A percentile compares a stretch with the other conserved stretches of the same genome.
phyloP scores from a whole-genome alignment of 2,329 filamentous ascomycete species.

The Zopfia rhizophila region DNA sequence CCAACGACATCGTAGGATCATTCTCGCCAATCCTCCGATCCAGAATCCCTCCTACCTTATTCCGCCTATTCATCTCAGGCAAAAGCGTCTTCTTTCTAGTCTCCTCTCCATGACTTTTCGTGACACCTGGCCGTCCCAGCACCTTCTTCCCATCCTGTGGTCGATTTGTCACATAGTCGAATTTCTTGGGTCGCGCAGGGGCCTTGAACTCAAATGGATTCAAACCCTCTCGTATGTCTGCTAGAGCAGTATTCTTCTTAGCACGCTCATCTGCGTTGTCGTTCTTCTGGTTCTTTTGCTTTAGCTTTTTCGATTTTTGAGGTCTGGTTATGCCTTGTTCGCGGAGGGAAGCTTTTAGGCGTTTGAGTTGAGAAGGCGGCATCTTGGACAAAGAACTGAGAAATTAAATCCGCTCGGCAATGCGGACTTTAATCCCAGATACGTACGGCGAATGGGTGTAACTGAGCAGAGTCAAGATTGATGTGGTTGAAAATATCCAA shows the following conservation, averaged over 20 bases:
- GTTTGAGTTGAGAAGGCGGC: conserved; percentile 96
- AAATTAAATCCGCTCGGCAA: too few species aligned
- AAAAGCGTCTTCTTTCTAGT: conserved; percentile 84
- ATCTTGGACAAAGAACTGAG: conserved; percentile 60
- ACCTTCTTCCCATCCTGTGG: conserved; percentile 65
- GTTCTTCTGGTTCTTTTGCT: conserved; percentile 77
- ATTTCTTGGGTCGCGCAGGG: conserved; percentile 80
- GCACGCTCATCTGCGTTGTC: conserved; percentile 77
- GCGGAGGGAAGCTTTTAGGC: conserved; percentile 87
- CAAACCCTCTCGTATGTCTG: conserved; percentile 92
- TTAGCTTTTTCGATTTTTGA: conserved; percentile 95
- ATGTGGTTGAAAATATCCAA: too few species aligned
- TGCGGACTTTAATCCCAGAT: too few species aligned
- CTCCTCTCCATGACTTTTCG: conserved; percentile 88
- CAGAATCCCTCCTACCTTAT: conserved; percentile 91
- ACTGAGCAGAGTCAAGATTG: too few species aligned
- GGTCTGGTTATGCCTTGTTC: conserved; percentile 91
- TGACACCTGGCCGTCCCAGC: conserved; percentile 80
- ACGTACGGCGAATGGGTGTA: too few species aligned
- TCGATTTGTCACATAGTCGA: conserved; percentile 78
- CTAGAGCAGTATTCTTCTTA: conserved; percentile 79
- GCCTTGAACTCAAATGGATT: conserved; percentile 97
- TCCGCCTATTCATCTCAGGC: conserved; percentile 87
- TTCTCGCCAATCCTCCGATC: conserved; percentile 97
- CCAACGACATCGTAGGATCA: conserved; percentile 90